Evolutionary conservation across 805 yeast species (phyloP), one percentile per base, ranked within the genome.

Genomic region (Pichia cephalocereana): DNA sequence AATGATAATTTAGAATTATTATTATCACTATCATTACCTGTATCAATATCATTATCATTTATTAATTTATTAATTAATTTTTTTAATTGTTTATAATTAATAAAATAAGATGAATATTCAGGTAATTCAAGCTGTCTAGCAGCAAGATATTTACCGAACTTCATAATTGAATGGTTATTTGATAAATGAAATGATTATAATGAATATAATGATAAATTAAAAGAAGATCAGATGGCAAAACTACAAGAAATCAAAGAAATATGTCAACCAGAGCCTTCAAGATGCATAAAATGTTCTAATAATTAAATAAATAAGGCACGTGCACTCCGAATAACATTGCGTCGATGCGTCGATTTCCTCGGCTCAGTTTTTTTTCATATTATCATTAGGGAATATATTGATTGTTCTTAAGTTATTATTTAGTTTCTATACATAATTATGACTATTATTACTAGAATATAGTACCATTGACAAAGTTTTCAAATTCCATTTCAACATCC

Each of bases 101-200:
- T 91, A 70, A 91, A 93, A 63, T 87, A 84, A 38, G 91, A 89
- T 44, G 95, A 81, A 65, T 93, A 93, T 66, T 93, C 99, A 11
- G 98, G 98, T 50, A 91, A 72, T 65, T 91, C 97, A 56, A 93
- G 73, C 68, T 89, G 96, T 63, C 97, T 80, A 40, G 95, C 85
- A 54, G 96, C 98, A 63, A 93, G 73, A 62, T 88, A 86, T 67
- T 93, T 93, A 45, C 99, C 99, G 66, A 89, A 93, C 73, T 93
- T 93, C 99, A 61, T 63, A 4, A 8, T 36, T 39, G 12, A 37
- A 41, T 37, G 32, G 4, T 27, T 32, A 37, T 30, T 40, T 15
- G 6, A 23, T 23, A 23, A 23, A 23, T 23, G 26, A 23, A 23
- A 23, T 23, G 26, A 5, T 23, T 5, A 23, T 23, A 23, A 23